These are phyloP conservation scores for Quercus rubra DNA, from an alignment of 306 rosid genomes.

Conservation along the genomic window DNA sequence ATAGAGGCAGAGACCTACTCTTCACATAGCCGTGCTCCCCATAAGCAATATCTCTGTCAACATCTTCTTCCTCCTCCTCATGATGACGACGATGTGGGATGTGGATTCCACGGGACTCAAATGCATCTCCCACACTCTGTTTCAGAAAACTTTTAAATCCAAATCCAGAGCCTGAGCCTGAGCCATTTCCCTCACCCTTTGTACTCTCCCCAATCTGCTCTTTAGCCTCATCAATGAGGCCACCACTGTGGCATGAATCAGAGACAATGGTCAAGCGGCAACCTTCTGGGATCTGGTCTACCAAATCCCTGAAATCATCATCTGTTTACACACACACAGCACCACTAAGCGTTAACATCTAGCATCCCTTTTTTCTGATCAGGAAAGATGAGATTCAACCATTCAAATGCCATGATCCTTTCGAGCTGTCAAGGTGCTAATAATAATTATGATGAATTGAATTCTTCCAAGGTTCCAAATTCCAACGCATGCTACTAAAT, in stretches of 20 bases:
- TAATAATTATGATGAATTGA: background rate
- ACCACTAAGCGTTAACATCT: background rate
- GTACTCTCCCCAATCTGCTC: slow-evolving; percentile 88
- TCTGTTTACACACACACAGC: slow-evolving; percentile 31
- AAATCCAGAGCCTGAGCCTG: slow-evolving; percentile 24
- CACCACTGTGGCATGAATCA: slow-evolving; percentile 89
- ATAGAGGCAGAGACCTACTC: slow-evolving; percentile 60
- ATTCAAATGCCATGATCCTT: background rate
- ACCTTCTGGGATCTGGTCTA: slow-evolving; percentile 52
- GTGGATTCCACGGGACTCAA: slow-evolving; percentile 74
- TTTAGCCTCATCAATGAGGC: slow-evolving; percentile 55
- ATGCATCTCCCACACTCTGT: slow-evolving; percentile 45
- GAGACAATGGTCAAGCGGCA: slow-evolving; percentile 66
- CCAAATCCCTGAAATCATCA: slow-evolving; percentile 68
- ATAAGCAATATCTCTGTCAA: slow-evolving; percentile 28
- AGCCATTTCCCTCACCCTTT: slow-evolving; percentile 1
- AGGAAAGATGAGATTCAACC: background rate
- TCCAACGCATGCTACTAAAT: background rate
- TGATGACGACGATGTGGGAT: slow-evolving; percentile 35
- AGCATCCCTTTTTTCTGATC: background rate
- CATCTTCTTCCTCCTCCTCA: slow-evolving; percentile 40
- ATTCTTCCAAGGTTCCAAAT: background rate
- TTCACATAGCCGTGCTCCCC: slow-evolving; percentile 46
- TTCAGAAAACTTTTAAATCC: slow-evolving; percentile 63
- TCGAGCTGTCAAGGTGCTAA: no score